Evolutionary conservation across 441 rosid species (phyloP).

Genomic region (Sinapis alba): DNA sequence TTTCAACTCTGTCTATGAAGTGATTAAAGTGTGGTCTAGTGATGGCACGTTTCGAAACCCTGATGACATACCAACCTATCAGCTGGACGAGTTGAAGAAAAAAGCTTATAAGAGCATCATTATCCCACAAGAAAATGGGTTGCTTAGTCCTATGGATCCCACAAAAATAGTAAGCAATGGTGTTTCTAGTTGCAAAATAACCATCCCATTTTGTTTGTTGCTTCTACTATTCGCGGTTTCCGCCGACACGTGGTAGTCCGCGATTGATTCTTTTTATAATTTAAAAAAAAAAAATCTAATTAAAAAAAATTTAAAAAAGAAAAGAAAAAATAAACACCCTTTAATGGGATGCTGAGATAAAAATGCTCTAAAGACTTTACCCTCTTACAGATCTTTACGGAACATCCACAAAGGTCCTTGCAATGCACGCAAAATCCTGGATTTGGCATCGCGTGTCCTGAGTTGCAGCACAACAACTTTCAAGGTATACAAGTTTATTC

Average conservation of each 20-base stretch:
- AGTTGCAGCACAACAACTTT: slow-evolving; percentile 9
- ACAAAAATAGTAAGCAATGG: no score
- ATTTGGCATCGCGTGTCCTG: slow-evolving; percentile 23
- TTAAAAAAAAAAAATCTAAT: no score
- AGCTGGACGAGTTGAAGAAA: slow-evolving; percentile 53
- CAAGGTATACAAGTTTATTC: slow-evolving; percentile 23
- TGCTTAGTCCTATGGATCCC: no score
- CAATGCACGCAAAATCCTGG: slow-evolving; percentile 13
- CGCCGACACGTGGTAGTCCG: no score
- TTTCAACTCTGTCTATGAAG: slow-evolving; percentile 58
- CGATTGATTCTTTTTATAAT: no score
- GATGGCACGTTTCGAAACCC: slow-evolving; percentile 38
- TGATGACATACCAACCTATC: slow-evolving; percentile 40
- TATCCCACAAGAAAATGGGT: no score
- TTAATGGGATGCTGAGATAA: no score
- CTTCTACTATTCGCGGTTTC: no score
- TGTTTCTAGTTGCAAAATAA: no score
- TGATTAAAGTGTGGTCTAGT: slow-evolving; percentile 45
- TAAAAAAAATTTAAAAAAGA: no score
- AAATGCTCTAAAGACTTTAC: slow-evolving; percentile 33
- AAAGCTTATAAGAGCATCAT: slow-evolving; percentile 67
- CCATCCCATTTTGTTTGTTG: no score
- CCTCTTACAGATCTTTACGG: slow-evolving; percentile 20
- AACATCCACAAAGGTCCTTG: slow-evolving; percentile 38
- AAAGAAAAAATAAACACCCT: no score